Percentiles rank a stretch among this genome's conserved stretches.
phyloP scores from a whole-genome alignment of 1,284 basidiomycete species.

The Malassezia slooffiae region DNA sequence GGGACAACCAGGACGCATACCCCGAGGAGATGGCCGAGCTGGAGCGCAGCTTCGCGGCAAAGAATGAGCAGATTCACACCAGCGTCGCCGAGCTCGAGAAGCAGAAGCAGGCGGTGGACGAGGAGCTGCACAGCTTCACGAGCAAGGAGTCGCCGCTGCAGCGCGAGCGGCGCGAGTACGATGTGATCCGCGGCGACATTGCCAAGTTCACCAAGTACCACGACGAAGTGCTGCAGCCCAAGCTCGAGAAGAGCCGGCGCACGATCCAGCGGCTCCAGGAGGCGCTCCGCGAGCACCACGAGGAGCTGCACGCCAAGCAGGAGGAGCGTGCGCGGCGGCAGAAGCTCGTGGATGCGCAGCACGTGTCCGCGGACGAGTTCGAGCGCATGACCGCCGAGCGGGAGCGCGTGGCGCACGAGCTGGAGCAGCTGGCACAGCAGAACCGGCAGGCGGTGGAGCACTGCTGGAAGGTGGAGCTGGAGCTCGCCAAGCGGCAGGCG shows the following conservation, averaged over 20 bases:
- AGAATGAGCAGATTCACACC: conserved; percentile 9
- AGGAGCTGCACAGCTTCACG: conserved; percentile 24
- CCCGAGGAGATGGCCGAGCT: conserved; percentile 40
- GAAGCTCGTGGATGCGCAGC: conserved; percentile 33
- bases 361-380: conserved; percentile 39
- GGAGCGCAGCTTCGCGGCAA: conserved; percentile 27
- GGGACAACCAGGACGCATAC: conserved; percentile 42
- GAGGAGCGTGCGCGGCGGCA: conserved; percentile 25
- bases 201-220: conserved; percentile 39
- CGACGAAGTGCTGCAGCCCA: conserved; percentile 35
- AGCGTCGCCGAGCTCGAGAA: conserved; percentile 23
- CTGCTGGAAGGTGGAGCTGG: conserved; percentile 33
- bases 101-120: conserved; percentile 24
- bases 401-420: conserved; percentile 28
- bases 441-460: conserved; percentile 27
- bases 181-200: conserved; percentile 34
- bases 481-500: conserved; percentile 31
- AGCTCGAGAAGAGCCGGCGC: conserved; percentile 36
- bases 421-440: conserved; percentile 22
- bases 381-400: conserved; percentile 33
- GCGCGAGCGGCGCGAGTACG: conserved; percentile 28
- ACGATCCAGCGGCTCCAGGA: conserved; percentile 28
- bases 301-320: conserved; percentile 29
- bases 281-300: conserved; percentile 19
- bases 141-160: conserved; percentile 31